Percentiles rank a stretch among this genome's conserved stretches.
phyloP scores from a whole-genome alignment of 208 protist species.

The Kentomonas sorsogonicus region DNA sequence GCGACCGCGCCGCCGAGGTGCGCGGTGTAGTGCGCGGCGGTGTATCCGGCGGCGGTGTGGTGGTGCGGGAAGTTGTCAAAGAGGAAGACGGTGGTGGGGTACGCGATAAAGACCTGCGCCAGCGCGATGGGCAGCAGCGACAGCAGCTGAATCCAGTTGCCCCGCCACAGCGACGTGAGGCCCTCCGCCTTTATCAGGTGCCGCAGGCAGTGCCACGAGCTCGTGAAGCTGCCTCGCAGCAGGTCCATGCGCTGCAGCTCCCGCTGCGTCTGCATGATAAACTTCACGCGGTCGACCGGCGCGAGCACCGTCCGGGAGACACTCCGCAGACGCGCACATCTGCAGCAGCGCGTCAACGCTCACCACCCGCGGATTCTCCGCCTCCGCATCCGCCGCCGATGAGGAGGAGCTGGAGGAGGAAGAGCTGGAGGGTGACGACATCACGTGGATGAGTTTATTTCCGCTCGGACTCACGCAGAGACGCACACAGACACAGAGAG shows the following conservation, averaged over 20 bases:
- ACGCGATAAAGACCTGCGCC: constrained; percentile 62
- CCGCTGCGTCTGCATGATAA: constrained; percentile 66
- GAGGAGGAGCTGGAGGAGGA: no score
- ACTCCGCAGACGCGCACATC: constrained; percentile 39
- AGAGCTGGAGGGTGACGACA: no score
- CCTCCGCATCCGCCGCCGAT: no score
- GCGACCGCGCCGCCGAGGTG: constrained; percentile 38
- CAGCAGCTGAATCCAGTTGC: constrained; percentile 73
- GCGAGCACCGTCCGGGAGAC: constrained; percentile 54
- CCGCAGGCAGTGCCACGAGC: constrained; percentile 40
- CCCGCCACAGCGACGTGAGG: constrained; percentile 61
- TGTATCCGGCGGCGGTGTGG: constrained; percentile 35
- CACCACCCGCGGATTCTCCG: no score
- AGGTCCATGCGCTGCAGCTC: constrained; percentile 57
- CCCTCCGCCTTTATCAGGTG: constrained; percentile 59
- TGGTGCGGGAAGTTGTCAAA: constrained; percentile 34
- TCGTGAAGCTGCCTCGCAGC: constrained; percentile 42
- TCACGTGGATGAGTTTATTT: no score
- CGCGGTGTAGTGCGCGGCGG: constrained; percentile 41
- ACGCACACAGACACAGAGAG: no score
- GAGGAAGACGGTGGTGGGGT: constrained; percentile 49
- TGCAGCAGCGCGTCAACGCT: no score
- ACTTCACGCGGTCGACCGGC: constrained; percentile 83
- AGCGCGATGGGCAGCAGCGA: constrained; percentile 59
- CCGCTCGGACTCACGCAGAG: no score